Evolutionary conservation across 2,329 filamentous ascomycete genomes (phyloP), one percentile per base, ranked within the genome.

Genomic region (Cadophora malorum): DNA sequence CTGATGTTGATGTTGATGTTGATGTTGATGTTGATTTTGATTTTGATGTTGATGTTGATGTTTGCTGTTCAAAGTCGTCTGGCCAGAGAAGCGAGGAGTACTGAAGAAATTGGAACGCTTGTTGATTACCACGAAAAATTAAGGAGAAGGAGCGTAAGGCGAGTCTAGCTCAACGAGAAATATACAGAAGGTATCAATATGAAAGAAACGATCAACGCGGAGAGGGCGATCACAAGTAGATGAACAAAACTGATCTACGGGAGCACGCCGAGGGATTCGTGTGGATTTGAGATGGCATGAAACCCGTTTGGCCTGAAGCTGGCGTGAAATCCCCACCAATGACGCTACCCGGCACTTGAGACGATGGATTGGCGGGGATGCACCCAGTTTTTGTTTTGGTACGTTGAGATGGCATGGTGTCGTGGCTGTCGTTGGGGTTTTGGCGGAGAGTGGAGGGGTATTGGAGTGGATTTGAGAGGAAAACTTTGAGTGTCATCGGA

Each of bases 91-190:
- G 25, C 16, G 41, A 61, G 33, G 47, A 23, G n/a, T 41, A 9
- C 31, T 1, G 55, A 16, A 23, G 28, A 49, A 3, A 49, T 49
- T 21, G 19, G 4, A 21, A 19, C 45, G 19, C 45, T n/a, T 49
- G 45, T 49, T 21, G 14, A 23, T 38, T 58, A 58, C 19, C 33
- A 58, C 4, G n/a, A 38, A 38, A 58, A 38, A 38, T 58, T 38
- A 38, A 23, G 14, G 19, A 21, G 16, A 58, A 58, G n/a, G 31
- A 58, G 55, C 38, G 55, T 21, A 58, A 58, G 33, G 55, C 12
- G 55, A 58, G 55, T 35, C 55, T 38, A 38, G 55, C 55, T 58
- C 55, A 58, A 38, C n/a, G 33, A n/a, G 21, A n/a, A 56, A 38
- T 21, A 38, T 58, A 12, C 19, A n/a, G 33, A 10, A 33, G 41